phyloP scores from a whole-genome alignment of 331 rosid genomes.

The Quercus phellos region DNA sequence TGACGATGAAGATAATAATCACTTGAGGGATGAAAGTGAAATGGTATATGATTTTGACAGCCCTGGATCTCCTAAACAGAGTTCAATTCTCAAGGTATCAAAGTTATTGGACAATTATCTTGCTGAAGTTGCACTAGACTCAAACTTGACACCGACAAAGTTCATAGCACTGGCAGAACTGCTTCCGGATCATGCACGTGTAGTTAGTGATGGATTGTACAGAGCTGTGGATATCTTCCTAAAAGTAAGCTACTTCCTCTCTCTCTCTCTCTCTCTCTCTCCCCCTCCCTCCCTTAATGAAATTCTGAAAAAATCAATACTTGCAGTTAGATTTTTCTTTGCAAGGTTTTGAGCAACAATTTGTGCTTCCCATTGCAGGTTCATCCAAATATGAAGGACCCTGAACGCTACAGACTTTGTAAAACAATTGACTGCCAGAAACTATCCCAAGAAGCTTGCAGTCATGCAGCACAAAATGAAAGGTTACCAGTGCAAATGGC shows the following conservation, averaged over 20 bases:
- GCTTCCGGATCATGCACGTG: conserved; percentile 93
- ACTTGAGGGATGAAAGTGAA: conserved; percentile 70
- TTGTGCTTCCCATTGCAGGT: conserved; percentile 43
- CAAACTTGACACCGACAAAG: conserved; percentile 63
- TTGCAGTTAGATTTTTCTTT: not conserved
- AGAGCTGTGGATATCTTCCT: conserved; percentile 95
- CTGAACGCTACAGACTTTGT: conserved; percentile 79
- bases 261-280: not conserved
- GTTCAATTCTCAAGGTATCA: conserved; percentile 81
- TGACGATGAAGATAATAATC: conserved; percentile 50
- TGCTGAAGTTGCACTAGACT: conserved; percentile 83
- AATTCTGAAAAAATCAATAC: not conserved
- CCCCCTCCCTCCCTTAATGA: not conserved
- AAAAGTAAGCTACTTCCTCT: conserved; percentile 50
- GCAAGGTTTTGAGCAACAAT: not conserved
- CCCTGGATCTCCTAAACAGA: conserved; percentile 93
- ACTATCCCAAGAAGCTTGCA: conserved; percentile 94
- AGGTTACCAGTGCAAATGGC: conserved; percentile 94
- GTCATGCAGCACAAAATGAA: conserved; percentile 97
- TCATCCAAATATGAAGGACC: conserved; percentile 79
- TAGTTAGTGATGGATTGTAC: conserved; percentile 78
- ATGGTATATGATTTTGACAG: conserved; percentile 80
- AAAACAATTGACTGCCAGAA: conserved; percentile 90
- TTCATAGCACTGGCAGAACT: conserved; percentile 80
- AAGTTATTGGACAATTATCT: conserved; percentile 79